Evolutionary conservation across 2,329 filamentous ascomycete genomes (phyloP).

Genomic region (Corynespora cassiicola): DNA sequence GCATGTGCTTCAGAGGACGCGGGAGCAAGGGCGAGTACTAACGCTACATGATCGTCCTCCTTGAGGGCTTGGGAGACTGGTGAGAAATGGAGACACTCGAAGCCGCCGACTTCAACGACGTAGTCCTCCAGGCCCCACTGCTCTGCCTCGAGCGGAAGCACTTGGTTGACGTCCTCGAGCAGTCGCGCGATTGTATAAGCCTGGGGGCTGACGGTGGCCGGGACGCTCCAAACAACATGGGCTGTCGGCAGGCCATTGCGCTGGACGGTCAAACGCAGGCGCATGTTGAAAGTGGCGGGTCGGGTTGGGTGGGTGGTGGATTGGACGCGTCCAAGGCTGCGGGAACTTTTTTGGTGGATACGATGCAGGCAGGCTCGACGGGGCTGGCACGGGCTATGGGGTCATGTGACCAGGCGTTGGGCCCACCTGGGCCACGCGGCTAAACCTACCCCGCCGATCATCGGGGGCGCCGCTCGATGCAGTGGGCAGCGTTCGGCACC

Average conservation of each 20-base stretch:
- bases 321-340: no score
- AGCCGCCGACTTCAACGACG: conserved; percentile 77
- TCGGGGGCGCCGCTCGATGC: no score
- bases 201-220: conserved; percentile 35
- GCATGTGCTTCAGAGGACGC: conserved; percentile 13
- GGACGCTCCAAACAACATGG: conserved; percentile 47
- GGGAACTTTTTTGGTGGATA: no score
- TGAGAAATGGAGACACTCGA: conserved; percentile 89
- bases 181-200: conserved; percentile 73
- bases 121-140: conserved; percentile 93
- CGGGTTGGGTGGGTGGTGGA: no score
- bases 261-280: conserved; percentile 45
- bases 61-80: conserved; percentile 72
- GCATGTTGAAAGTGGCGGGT: no score
- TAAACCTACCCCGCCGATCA: no score
- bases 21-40: conserved; percentile 41
- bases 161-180: conserved; percentile 78
- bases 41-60: conserved; percentile 85
- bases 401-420: no score
- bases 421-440: no score
- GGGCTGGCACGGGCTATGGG: no score
- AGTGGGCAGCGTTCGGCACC: no score
- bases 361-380: no score
- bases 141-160: conserved; percentile 79
- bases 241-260: conserved; percentile 42